phyloP scores from a whole-genome alignment of 768 basidiomycete genomes.

The Kwoniella heveanensis region DNA sequence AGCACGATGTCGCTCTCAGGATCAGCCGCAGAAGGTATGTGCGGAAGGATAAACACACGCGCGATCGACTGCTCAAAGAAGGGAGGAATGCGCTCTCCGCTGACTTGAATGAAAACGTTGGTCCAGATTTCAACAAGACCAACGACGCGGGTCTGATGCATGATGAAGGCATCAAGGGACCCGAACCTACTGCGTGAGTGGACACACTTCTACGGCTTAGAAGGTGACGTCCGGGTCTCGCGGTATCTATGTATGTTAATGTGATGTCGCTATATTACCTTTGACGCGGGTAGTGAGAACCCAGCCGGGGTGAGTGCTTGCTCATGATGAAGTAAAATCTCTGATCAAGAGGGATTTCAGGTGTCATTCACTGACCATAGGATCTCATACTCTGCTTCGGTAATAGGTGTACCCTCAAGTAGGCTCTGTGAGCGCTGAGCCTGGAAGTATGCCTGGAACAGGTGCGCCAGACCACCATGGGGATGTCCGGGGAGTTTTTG shows the following conservation, averaged over 20 bases:
- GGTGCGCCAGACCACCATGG: constrained; percentile 46
- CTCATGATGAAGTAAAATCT: too few species aligned
- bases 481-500: constrained; percentile 49
- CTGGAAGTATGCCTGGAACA: constrained; percentile 49
- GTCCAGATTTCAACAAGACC: constrained; percentile 42
- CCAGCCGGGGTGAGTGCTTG: constrained; percentile 51
- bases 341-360: too few species aligned
- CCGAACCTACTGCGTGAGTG: constrained; percentile 44
- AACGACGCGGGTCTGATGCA: constrained; percentile 43
- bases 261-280: too few species aligned
- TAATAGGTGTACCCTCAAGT: constrained; percentile 44
- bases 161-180: constrained; percentile 40
- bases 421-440: constrained; percentile 25
- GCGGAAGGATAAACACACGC: too few species aligned
- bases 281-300: constrained; percentile 55
- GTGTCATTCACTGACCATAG: too few species aligned
- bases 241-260: background rate
- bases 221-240: constrained; percentile 12
- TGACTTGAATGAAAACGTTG: background rate
- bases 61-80: too few species aligned
- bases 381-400: too few species aligned
- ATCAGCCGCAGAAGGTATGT: constrained; percentile 39
- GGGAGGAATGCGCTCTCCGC: too few species aligned
- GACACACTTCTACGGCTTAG: too few species aligned
- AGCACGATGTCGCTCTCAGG: constrained; percentile 48